Evolutionary conservation across 768 basidiomycete genomes (phyloP), one percentile per base, ranked within the genome.

Genomic region (Exsudoporus frostii): DNA sequence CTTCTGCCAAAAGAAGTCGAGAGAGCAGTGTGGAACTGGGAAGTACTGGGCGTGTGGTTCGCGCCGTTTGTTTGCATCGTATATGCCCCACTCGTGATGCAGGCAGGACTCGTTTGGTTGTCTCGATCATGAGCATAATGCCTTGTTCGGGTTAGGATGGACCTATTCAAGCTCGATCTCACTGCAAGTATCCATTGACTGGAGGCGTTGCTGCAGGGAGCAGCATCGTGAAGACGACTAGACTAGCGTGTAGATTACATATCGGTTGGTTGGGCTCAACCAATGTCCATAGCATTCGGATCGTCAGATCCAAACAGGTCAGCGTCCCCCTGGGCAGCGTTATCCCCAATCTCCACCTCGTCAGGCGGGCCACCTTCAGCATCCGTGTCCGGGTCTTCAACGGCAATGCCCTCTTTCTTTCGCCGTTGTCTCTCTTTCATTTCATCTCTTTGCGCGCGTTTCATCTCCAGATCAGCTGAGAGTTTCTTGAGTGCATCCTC

Each of bases 401-500:
- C 47, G 7, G 67, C 58, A 36, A 82, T 78, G 4, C 88, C 88
- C 65, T 88, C 88, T 61, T 88, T 88, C 67, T 79, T 78, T 65
- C 84, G 69, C 40, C 86, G 79, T 60, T 85, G 85, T 63, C 84
- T 78, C 71, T 92, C 90, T 62, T 83, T 84, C 67, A 92, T 72
- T 61, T 88, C 88, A 58, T 92, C 90, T 51, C 86, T 78, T 65
- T 92, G 91, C 1, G 79, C 79, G 10, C 79, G 73, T 66, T 94
- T 95, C 80, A 86, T 84, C 58, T 95, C 93, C 29, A 95, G 74
- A 65, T 97, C 93, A 33, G 84, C 81, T 11, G 85, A 81, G 44
- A 97, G 77, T 71, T 96, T 97, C 76, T 86, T 90, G 63, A 95
- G 71, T 17, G 90, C 88, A 66, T 96, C 94, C 67, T 95, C 92